phyloP scores from a whole-genome alignment of 495 filamentous ascomycete genomes.

The Recurvomyces mirabilis region DNA sequence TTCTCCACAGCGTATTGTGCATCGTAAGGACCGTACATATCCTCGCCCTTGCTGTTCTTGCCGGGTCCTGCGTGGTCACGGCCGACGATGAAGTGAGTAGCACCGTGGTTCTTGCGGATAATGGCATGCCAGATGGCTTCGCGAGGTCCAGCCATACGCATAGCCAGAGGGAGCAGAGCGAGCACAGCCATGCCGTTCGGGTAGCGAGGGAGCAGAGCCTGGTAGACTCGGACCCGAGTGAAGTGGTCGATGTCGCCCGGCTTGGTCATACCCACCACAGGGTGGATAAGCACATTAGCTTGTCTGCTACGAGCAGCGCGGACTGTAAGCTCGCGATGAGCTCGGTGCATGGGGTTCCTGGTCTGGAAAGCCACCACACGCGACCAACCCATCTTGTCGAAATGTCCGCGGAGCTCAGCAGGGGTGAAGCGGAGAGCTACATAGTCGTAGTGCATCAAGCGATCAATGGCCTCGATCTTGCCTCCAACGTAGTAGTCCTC shows the following conservation, averaged over 20 bases:
- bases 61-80: conserved; percentile 96
- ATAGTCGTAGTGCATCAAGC: conserved; percentile 97
- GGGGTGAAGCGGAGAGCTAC: conserved; percentile 92
- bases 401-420: conserved; percentile 87
- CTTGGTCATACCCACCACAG: conserved; percentile 95
- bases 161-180: conserved; percentile 87
- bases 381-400: conserved; percentile 97
- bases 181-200: conserved; percentile 99
- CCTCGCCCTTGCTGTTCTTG: conserved; percentile 88
- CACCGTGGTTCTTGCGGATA: conserved; percentile 98
- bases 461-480: conserved; percentile 87
- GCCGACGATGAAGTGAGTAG: conserved; percentile 98
- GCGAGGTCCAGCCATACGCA: conserved; percentile 97
- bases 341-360: conserved; percentile 96
- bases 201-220: conserved; percentile 92
- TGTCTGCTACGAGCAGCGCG: conserved; percentile 88
- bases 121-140: conserved; percentile 99
- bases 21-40: conserved; percentile 98
- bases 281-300: conserved; percentile 97
- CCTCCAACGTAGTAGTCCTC: conserved; percentile 89
- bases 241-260: conserved; percentile 99
- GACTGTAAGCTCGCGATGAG: conserved; percentile 93
- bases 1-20: conserved; percentile 97
- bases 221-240: conserved; percentile 95
- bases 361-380: conserved; percentile 98